These are phyloP conservation scores for Saccharomycopsis fermentans DNA, from an alignment of 805 yeast genomes.

Conservation along the genomic window DNA sequence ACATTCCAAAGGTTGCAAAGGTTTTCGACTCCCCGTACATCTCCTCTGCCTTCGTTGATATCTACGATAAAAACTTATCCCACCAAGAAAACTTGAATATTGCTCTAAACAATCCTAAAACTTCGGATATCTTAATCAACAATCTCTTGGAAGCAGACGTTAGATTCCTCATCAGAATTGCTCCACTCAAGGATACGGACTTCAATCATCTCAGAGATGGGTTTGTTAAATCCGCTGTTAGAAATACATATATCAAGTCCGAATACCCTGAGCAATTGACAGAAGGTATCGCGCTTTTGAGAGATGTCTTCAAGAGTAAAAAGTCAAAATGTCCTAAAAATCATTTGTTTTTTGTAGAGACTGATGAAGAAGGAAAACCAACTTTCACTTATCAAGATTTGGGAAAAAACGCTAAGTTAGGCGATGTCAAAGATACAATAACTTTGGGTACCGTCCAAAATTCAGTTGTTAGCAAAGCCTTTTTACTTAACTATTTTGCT, in stretches of 20 bases:
- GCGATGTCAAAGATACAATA: slow-evolving; percentile 16
- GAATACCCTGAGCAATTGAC: slow-evolving; percentile 9
- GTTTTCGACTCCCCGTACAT: slow-evolving; percentile 36
- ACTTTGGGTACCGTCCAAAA: slow-evolving; percentile 43
- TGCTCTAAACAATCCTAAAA: slow-evolving; percentile 41
- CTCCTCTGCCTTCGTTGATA: slow-evolving; percentile 28
- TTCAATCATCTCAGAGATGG: slow-evolving; percentile 87
- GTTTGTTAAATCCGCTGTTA: slow-evolving; percentile 51
- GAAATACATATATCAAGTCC: slow-evolving; percentile 12
- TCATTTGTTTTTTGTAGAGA: slow-evolving; percentile 36
- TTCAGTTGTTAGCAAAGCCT: slow-evolving; percentile 41
- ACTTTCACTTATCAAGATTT: slow-evolving; percentile 21
- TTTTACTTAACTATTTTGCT: slow-evolving; percentile 54
- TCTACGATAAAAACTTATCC: slow-evolving; percentile 21
- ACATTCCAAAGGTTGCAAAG: slow-evolving; percentile 31
- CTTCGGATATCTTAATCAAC: slow-evolving; percentile 44
- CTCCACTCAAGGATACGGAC: slow-evolving; percentile 86
- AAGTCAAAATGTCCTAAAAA: slow-evolving; percentile 36
- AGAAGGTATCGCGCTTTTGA: slow-evolving; percentile 14
- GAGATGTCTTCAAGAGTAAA: slow-evolving; percentile 14
- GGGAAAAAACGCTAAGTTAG: slow-evolving; percentile 11
- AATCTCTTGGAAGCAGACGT: slow-evolving; percentile 50
- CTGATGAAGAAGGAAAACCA: slow-evolving; percentile 24
- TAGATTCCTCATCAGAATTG: slow-evolving; percentile 60
- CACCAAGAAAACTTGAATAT: slow-evolving; percentile 32